Base-by-base conservation (phyloP, 352 stramenopile species). In the Pythium myriotylum region DNA sequence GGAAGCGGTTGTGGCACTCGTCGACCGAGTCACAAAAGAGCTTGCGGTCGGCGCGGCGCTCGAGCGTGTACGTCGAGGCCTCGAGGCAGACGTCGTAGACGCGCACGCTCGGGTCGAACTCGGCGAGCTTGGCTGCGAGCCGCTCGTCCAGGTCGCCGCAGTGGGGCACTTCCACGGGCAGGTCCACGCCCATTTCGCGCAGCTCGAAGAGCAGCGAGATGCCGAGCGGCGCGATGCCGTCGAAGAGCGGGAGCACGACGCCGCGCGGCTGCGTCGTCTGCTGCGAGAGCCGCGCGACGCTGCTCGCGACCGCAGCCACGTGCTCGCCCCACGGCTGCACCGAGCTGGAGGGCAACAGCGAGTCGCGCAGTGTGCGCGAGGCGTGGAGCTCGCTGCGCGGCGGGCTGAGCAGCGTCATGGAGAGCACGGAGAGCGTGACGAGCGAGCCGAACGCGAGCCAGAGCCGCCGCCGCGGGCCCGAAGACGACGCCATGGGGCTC, bases 91-190 rank as follows among this genome's bases (percentile, higher is more conserved):
- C 81, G 46, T 92, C 76, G 50, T 89, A 91, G 12, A 91, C 72
- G 29, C 76, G 80, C 33, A 90, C 71, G 48, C 74, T 70, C 13
- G 66, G 54, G 13, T 81, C 71, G n/a, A 73, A 47, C n/a, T 72
- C 35, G 50, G 48, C 52, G 42, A 85, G 61, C 13, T 54, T 59
- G 35, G 67, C 55, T 23, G 66, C 62, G 47, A 84, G 76, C 13
- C 54, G 41, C 27, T 66, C 52, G 48, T 70, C 59, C 13, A 92
- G 74, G 59, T 90, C 81, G 10, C 80, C 79, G 41, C 83, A 92
- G 50, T 90, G 81, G 9, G 81, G 81, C 22, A 92, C 67, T 47
- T 90, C 83, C 54, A 88, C 80, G 8, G 83, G 81, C n/a, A 92
- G 19, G 19, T 79, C 59, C 17, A 90, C 65, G 2, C 70, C 67